A percentile compares a stretch with the other conserved stretches of the same genome.
These are phyloP conservation scores for Trifolium subterraneum DNA, from an alignment of 306 rosid species.

Conservation along the genomic window DNA sequence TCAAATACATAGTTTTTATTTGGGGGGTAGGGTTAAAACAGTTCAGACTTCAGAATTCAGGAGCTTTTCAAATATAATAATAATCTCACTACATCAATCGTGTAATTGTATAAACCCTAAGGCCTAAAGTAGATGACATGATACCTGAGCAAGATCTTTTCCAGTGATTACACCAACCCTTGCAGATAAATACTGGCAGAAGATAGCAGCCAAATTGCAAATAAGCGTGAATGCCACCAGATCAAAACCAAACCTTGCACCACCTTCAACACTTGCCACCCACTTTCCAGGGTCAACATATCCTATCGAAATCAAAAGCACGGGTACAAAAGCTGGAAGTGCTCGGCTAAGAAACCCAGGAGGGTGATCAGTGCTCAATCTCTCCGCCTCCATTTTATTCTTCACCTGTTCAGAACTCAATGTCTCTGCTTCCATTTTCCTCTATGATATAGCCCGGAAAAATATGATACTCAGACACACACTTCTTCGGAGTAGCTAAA, in stretches of 20 bases:
- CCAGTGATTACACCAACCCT: constrained; percentile 80
- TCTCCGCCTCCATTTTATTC: constrained; percentile 61
- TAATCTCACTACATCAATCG: not conserved
- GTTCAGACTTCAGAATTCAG: not conserved
- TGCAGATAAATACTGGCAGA: constrained; percentile 91
- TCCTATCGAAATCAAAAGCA: constrained; percentile 78
- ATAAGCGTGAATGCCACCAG: constrained; percentile 64
- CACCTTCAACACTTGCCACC: constrained; percentile 86
- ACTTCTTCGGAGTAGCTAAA: constrained; percentile 48
- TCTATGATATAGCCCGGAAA: constrained; percentile 31
- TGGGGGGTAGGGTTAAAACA: not conserved
- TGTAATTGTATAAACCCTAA: constrained; percentile 16
- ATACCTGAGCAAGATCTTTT: constrained; percentile 92
- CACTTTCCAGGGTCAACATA: constrained; percentile 99
- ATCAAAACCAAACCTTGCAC: constrained; percentile 87
- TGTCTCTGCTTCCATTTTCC: constrained; percentile 63
- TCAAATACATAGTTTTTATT: not conserved
- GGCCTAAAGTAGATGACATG: constrained; percentile 32
- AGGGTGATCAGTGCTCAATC: constrained; percentile 41
- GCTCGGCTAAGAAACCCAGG: constrained; percentile 52
- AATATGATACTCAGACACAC: constrained; percentile 32
- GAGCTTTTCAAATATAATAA: constrained; percentile 23
- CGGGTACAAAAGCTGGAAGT: constrained; percentile 68
- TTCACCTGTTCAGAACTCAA: constrained; percentile 45
- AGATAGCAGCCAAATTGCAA: constrained; percentile 86